These are phyloP conservation scores for Scytalidium sp. DNA, from an alignment of 2,329 filamentous ascomycete genomes.

Conservation along the genomic window DNA sequence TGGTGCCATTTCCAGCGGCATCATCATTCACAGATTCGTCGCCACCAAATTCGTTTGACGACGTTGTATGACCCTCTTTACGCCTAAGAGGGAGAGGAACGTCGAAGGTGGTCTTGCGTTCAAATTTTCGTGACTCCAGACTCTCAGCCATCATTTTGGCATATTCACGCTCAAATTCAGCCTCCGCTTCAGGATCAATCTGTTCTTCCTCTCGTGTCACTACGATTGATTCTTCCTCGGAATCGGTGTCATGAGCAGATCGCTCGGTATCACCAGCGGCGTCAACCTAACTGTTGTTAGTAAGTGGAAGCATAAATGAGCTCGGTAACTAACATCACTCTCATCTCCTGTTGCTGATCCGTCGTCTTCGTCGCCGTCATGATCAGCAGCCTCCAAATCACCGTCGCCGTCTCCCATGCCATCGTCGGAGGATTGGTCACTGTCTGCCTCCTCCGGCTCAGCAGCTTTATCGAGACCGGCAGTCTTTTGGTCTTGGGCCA, in stretches of 20 bases:
- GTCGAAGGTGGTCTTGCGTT: slow-evolving; percentile 91
- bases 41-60: slow-evolving; percentile 30
- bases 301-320: slow-evolving; percentile 4
- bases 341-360: slow-evolving; percentile 55
- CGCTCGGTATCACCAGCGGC: slow-evolving; percentile 48
- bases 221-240: slow-evolving; percentile 81
- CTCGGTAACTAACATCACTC: slow-evolving; percentile 42
- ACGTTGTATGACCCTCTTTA: slow-evolving; percentile 59
- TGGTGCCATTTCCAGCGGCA: slow-evolving; percentile 53
- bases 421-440: slow-evolving; percentile 72
- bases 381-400: slow-evolving; percentile 53
- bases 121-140: slow-evolving; percentile 91
- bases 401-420: slow-evolving; percentile 64
- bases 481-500: slow-evolving; percentile 84
- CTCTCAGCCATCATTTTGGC: slow-evolving; percentile 99
- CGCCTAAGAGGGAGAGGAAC: slow-evolving; percentile 91
- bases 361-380: slow-evolving; percentile 42
- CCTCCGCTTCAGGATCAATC: slow-evolving; percentile 88
- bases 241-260: slow-evolving; percentile 57
- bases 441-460: slow-evolving; percentile 72
- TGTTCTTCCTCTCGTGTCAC: slow-evolving; percentile 89
- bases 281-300: slow-evolving; percentile 14
- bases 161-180: slow-evolving; percentile 96
- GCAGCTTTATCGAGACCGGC: slow-evolving; percentile 65
- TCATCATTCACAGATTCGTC: slow-evolving; percentile 35